Evolutionary conservation across 1,139 yeast species (phyloP).

Genomic region (Lodderomyces beijingensis): DNA sequence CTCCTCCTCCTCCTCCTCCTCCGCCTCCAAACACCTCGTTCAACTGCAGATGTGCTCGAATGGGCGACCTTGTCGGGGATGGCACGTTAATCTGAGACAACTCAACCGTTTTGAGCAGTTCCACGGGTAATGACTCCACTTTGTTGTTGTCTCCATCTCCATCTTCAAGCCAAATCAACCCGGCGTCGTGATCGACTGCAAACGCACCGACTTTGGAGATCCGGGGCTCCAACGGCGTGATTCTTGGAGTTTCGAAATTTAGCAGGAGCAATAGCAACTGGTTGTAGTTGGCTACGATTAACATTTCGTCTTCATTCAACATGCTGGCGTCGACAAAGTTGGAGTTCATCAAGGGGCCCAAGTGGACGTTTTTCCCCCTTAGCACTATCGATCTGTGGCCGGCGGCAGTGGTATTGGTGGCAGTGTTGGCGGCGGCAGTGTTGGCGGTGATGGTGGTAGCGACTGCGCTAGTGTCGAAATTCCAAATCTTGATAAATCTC

Average conservation of each 20-base stretch:
- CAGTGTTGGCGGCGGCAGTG: too few relatives aligned
- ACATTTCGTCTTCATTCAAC: slow-evolving; percentile 33
- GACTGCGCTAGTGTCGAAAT: slow-evolving; percentile 24
- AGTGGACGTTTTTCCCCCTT: slow-evolving; percentile 54
- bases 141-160: too few relatives aligned
- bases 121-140: neutral
- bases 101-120: neutral
- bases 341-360: slow-evolving; percentile 45
- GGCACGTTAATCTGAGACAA: neutral
- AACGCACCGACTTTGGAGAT: slow-evolving; percentile 12
- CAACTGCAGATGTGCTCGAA: slow-evolving; percentile 9
- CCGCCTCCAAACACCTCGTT: too few relatives aligned
- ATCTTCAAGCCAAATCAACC: slow-evolving; percentile 18
- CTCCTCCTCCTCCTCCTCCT: slow-evolving; percentile 11
- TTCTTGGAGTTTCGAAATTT: slow-evolving; percentile 20
- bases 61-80: slow-evolving; percentile 11
- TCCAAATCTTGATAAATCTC: slow-evolving; percentile 61
- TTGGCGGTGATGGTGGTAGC: too few relatives aligned
- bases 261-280: slow-evolving; percentile 33
- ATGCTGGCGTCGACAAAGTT: slow-evolving; percentile 41
- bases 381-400: slow-evolving; percentile 33
- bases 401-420: too few relatives aligned
- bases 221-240: slow-evolving; percentile 19
- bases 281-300: slow-evolving; percentile 41
- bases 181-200: slow-evolving; percentile 20